These are phyloP conservation scores for Wickerhamiella musiphila DNA, from an alignment of 805 yeast species.

Conservation along the genomic window DNA sequence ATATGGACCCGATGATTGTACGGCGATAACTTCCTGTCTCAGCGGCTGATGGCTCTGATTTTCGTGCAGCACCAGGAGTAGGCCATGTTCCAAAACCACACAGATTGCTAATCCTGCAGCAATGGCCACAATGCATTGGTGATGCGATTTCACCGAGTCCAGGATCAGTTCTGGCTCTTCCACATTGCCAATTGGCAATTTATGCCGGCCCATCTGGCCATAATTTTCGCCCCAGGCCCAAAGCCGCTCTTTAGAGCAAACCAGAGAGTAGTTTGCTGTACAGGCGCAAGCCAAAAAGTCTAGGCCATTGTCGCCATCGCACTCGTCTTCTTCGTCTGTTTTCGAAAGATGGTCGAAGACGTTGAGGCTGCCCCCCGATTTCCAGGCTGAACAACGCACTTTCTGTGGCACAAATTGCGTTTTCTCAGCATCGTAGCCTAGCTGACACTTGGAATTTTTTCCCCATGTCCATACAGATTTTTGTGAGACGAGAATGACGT, in stretches of 20 bases:
- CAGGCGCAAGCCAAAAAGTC: too few relatives aligned
- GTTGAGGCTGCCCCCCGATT: slow-evolving; percentile 1
- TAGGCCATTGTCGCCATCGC: too few relatives aligned
- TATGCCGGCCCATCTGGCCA: slow-evolving; percentile 13
- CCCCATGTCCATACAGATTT: slow-evolving; percentile 14
- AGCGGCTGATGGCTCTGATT: not conserved
- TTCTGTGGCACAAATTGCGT: slow-evolving; percentile 6
- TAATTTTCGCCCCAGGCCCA: slow-evolving; percentile 16
- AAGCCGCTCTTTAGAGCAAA: slow-evolving; percentile 4
- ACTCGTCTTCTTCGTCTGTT: too few relatives aligned
- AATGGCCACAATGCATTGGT: slow-evolving; percentile 8
- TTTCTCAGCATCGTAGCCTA: slow-evolving; percentile 10
- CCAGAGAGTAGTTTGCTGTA: too few relatives aligned
- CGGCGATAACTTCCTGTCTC: slow-evolving; percentile 2
- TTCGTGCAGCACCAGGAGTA: slow-evolving; percentile 3
- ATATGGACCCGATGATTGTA: slow-evolving; percentile 8
- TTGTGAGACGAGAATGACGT: slow-evolving; percentile 9
- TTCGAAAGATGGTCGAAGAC: slow-evolving; percentile 9
- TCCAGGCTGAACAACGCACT: slow-evolving; percentile 8
- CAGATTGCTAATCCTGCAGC: too few relatives aligned
- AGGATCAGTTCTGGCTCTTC: slow-evolving; percentile 8
- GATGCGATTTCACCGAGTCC: slow-evolving; percentile 5
- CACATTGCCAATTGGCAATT: slow-evolving; percentile 4
- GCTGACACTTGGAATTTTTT: slow-evolving; percentile 10
- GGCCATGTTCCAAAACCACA: too few relatives aligned